These are phyloP conservation scores for Populus tomentosa DNA, from an alignment of 441 rosid species.

Conservation along the genomic window DNA sequence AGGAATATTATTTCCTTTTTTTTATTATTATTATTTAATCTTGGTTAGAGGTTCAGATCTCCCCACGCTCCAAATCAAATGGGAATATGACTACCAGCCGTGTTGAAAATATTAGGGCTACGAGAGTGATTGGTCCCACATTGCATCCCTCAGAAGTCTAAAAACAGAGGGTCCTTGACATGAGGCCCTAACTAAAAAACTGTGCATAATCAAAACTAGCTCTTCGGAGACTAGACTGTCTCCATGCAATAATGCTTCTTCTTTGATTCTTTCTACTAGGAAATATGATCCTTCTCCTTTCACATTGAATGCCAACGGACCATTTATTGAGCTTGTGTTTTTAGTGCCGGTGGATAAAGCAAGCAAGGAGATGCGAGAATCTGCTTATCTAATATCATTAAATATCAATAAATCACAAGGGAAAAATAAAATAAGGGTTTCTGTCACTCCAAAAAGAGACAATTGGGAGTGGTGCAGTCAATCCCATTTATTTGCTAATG, in stretches of 20 bases:
- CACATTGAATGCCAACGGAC: no score
- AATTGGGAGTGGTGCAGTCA: no score
- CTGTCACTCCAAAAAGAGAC: no score
- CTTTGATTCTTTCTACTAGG: neutral
- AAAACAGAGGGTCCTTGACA: neutral
- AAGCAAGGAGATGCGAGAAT: no score
- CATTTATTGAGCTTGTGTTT: no score
- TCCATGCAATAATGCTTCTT: constrained; percentile 4
- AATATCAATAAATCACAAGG: no score
- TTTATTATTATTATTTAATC: no score
- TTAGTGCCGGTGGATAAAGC: no score
- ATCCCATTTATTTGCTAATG: no score
- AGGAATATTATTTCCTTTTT: no score
- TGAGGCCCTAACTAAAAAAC: constrained; percentile 10
- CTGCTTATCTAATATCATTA: no score
- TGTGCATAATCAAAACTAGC: constrained; percentile 14
- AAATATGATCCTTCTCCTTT: neutral
- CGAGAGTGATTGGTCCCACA: constrained; percentile 21
- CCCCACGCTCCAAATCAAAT: neutral
- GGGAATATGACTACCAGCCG: neutral
- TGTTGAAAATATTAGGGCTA: neutral
- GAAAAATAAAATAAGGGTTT: no score
- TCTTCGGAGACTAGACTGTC: constrained; percentile 12
- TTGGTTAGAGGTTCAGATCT: neutral
- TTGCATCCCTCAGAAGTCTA: neutral